A percentile compares a stretch with the other conserved stretches of the same genome.
These are phyloP conservation scores for Akebia trifoliata DNA, from an alignment of 164 flowering plant genomes.

Conservation along the genomic window DNA sequence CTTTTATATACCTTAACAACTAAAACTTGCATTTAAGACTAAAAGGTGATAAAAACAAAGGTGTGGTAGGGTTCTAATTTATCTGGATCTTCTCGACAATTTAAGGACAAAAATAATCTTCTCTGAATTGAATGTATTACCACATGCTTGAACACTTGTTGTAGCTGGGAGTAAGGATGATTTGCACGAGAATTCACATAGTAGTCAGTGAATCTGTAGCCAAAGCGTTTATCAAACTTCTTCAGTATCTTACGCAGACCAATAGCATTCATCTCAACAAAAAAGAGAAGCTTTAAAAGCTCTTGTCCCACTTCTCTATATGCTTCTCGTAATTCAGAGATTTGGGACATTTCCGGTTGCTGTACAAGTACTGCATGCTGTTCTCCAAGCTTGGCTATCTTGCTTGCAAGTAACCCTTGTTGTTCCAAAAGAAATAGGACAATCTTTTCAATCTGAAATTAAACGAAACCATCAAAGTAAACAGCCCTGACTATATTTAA, in stretches of 20 bases:
- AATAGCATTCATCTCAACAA: constrained; percentile 77
- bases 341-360: constrained; percentile 26
- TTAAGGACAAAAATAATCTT: neutral
- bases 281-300: constrained; percentile 63
- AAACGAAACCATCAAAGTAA: constrained; percentile 7
- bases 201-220: constrained; percentile 68
- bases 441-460: constrained; percentile 67
- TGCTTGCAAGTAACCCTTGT: constrained; percentile 71
- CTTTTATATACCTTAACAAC: neutral
- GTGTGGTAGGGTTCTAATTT: neutral
- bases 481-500: neutral
- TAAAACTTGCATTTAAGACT: neutral
- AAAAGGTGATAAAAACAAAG: neutral
- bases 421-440: constrained; percentile 70
- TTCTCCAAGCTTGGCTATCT: constrained; percentile 46
- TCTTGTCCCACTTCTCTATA: constrained; percentile 64
- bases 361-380: constrained; percentile 31
- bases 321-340: constrained; percentile 48
- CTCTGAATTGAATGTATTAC: constrained; percentile 20
- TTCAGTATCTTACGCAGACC: constrained; percentile 79
- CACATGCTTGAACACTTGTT: constrained; percentile 74
- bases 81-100: neutral
- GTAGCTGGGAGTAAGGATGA: constrained; percentile 79
- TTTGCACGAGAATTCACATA: constrained; percentile 79
- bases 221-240: constrained; percentile 79